Conservation (phyloP, 768 basidiomycete genomes). For the Galerina sulciceps region DNA sequence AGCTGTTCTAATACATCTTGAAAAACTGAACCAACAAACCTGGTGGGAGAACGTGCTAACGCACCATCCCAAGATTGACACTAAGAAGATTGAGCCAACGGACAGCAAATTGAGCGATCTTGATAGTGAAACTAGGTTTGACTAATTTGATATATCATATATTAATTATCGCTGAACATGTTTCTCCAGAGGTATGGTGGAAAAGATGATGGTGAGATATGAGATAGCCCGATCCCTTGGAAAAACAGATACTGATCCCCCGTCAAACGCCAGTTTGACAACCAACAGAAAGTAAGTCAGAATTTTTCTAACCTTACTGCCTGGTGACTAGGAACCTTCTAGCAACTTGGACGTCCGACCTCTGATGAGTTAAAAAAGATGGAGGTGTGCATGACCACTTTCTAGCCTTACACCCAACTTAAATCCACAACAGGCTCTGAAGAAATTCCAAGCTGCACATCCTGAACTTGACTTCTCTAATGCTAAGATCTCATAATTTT, state of each 20-base stretch:
- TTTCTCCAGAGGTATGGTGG: slow-evolving; percentile 84
- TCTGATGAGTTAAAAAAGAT: slow-evolving; percentile 93
- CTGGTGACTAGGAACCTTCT: slow-evolving; percentile 10
- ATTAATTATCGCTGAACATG: background rate
- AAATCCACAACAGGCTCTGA: slow-evolving; percentile 59
- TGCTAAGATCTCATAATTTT: slow-evolving; percentile 77
- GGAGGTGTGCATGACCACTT: slow-evolving; percentile 55
- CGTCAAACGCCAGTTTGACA: slow-evolving; percentile 60
- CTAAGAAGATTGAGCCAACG: slow-evolving; percentile 91
- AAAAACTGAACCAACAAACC: slow-evolving; percentile 84
- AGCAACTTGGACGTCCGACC: slow-evolving; percentile 97
- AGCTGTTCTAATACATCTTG: slow-evolving; percentile 74
- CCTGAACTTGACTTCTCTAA: slow-evolving; percentile 96
- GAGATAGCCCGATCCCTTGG: background rate
- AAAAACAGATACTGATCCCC: slow-evolving; percentile 3
- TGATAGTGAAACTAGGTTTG: slow-evolving; percentile 90
- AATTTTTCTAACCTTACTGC: background rate
- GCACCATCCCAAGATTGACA: slow-evolving; percentile 96
- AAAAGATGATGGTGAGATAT: slow-evolving; percentile 96
- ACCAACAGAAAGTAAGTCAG: slow-evolving; percentile 67
- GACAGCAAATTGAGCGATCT: slow-evolving; percentile 97
- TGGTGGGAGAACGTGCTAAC: slow-evolving; percentile 99
- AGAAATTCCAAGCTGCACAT: slow-evolving; percentile 88
- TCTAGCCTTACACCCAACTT: background rate
- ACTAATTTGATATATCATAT: background rate